phyloP scores from a whole-genome alignment of 1,284 basidiomycete genomes.

The Rhodofomes roseus region DNA sequence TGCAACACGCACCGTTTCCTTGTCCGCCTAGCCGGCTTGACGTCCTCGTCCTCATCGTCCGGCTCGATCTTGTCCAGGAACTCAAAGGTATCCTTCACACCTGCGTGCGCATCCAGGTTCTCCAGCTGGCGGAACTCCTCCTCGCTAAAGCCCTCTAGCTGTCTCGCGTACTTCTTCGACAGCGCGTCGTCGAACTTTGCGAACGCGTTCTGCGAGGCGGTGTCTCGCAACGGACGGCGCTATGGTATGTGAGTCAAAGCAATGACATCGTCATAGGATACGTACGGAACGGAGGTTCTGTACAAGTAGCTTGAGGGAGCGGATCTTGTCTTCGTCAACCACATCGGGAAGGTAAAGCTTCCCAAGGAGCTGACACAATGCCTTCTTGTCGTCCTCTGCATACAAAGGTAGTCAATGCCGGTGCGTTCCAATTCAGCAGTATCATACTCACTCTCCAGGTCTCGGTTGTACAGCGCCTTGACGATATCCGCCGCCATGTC shows the following conservation, averaged over 20 bases:
- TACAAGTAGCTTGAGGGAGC: slow-evolving; percentile 57
- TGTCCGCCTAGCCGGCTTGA: slow-evolving; percentile 37
- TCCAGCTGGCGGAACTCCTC: slow-evolving; percentile 62
- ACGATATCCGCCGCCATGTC: slow-evolving; percentile 79
- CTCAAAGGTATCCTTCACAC: slow-evolving; percentile 56
- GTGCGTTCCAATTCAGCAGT: no score
- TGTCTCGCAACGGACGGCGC: slow-evolving; percentile 74
- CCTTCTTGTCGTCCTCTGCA: slow-evolving; percentile 78
- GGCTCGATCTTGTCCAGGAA: slow-evolving; percentile 57
- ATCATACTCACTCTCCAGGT: slow-evolving; percentile 43
- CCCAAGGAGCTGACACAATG: slow-evolving; percentile 73
- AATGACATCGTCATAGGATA: neutral
- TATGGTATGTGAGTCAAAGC: no score
- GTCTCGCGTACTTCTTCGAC: slow-evolving; percentile 52
- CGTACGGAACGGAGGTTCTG: slow-evolving; percentile 58
- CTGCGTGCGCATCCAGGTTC: slow-evolving; percentile 22
- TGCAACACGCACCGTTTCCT: slow-evolving; percentile 26
- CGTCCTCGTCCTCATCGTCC: slow-evolving; percentile 43
- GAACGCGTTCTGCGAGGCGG: slow-evolving; percentile 68
- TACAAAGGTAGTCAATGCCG: neutral
- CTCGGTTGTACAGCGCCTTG: slow-evolving; percentile 50
- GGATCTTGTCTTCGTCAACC: slow-evolving; percentile 48
- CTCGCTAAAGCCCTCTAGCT: slow-evolving; percentile 64
- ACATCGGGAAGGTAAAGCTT: slow-evolving; percentile 77
- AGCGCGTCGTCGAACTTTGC: slow-evolving; percentile 61